Percentiles rank a stretch among this genome's conserved stretches.
phyloP scores from a whole-genome alignment of 441 rosid species.

The Eruca vesicaria region DNA sequence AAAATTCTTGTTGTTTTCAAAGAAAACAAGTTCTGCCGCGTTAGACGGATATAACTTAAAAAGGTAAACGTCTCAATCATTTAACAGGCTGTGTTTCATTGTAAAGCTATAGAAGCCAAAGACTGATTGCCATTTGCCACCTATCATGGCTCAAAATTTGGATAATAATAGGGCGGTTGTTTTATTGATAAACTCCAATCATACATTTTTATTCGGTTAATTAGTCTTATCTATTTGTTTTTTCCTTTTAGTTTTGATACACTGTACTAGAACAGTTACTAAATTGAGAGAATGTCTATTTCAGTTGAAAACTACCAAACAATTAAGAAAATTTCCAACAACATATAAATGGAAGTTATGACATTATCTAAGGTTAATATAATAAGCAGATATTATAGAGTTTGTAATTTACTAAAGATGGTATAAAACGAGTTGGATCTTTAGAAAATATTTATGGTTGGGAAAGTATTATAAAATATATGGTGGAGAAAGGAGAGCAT shows the following conservation, averaged over 20 bases:
- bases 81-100: slow-evolving; percentile 30
- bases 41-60: not conserved
- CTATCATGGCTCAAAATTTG: slow-evolving; percentile 27
- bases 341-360: not conserved
- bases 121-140: slow-evolving; percentile 26
- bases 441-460: not conserved
- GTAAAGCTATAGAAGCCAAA: slow-evolving; percentile 21
- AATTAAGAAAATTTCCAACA: not conserved
- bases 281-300: not conserved
- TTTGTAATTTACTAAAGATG: not conserved
- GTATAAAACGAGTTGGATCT: not conserved
- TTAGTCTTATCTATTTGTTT: not conserved
- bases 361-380: not conserved
- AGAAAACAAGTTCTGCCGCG: slow-evolving; percentile 7
- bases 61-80: slow-evolving; percentile 22
- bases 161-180: slow-evolving; percentile 6
- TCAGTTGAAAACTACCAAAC: not conserved
- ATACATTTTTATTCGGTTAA: not conserved
- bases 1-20: not conserved
- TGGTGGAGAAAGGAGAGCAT: not conserved
- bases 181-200: slow-evolving; percentile 17
- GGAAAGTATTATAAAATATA: not conserved
- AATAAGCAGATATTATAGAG: not conserved
- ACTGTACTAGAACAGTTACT: too few relatives aligned
- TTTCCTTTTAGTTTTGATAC: not conserved